Conservation (phyloP, 2,329 filamentous ascomycete species). For the Aspergillus clavatus region DNA sequence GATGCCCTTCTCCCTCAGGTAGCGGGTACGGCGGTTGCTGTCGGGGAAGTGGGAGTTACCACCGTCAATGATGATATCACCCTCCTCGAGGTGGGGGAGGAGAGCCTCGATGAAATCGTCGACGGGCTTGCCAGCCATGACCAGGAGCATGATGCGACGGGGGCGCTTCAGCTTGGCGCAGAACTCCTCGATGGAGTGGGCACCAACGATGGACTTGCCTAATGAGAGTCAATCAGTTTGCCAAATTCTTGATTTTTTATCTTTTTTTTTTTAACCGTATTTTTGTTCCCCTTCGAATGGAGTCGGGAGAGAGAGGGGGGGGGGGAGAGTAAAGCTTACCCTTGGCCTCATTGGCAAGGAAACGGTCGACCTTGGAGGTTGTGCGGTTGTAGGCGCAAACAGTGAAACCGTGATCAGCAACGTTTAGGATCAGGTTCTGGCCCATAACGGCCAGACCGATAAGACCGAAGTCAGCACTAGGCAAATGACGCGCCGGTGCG, state of each 20-base stretch:
- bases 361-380: constrained; percentile 93
- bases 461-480: constrained; percentile 81
- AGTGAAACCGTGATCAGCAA: constrained; percentile 88
- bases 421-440: constrained; percentile 86
- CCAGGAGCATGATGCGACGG: constrained; percentile 95
- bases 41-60: constrained; percentile 99
- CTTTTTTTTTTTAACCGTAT: neutral
- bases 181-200: constrained; percentile 91
- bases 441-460: constrained; percentile 89
- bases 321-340: constrained; percentile 41
- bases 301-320: no score
- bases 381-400: constrained; percentile 99
- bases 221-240: constrained; percentile 27
- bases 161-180: constrained; percentile 94
- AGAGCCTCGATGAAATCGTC: constrained; percentile 98
- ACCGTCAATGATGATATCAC: constrained; percentile 99
- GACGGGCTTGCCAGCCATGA: constrained; percentile 96
- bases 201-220: constrained; percentile 92
- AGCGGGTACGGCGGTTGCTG: constrained; percentile 93
- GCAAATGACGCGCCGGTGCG: constrained; percentile 50
- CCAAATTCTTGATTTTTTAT: neutral
- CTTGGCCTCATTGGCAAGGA: constrained; percentile 87
- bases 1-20: constrained; percentile 81
- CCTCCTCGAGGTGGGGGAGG: constrained; percentile 72
- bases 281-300: no score